Percentiles rank a stretch among this genome's conserved stretches.
These are phyloP conservation scores for Lycium barbarum DNA, from an alignment of 257 asterid species.

Conservation along the genomic window DNA sequence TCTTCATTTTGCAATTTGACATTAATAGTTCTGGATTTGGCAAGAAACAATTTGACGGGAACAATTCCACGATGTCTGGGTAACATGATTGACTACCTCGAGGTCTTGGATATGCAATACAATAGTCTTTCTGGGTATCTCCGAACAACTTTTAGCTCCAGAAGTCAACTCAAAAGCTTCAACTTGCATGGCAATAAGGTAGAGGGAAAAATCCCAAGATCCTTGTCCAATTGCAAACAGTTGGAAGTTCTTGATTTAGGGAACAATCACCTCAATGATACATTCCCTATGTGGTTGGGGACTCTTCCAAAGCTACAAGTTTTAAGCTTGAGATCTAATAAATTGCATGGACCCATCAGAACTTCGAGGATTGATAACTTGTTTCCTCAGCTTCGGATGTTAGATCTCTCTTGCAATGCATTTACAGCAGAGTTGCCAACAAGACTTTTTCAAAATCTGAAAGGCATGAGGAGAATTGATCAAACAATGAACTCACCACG, in stretches of 20 bases:
- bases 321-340: conserved; percentile 24
- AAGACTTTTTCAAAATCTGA: background rate
- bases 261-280: conserved; percentile 16
- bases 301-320: background rate
- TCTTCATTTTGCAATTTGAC: conserved; percentile 29
- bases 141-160: background rate
- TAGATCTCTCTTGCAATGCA: conserved; percentile 32
- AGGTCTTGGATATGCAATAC: conserved; percentile 27
- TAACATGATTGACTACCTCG: conserved; percentile 10
- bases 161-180: background rate
- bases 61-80: conserved; percentile 35
- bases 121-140: conserved; percentile 32
- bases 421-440: conserved; percentile 13
- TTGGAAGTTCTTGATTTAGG: conserved; percentile 37
- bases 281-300: conserved; percentile 36
- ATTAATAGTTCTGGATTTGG: conserved; percentile 29
- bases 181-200: conserved; percentile 25
- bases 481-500: background rate
- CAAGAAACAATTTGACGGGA: conserved; percentile 34
- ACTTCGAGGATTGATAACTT: background rate
- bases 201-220: conserved; percentile 29
- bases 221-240: conserved; percentile 15
- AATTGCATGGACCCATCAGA: conserved; percentile 24
- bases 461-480: background rate
- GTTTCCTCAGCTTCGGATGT: conserved; percentile 16